Conservation (phyloP, 2,329 filamentous ascomycete genomes). For the Leptosphaerulina australis region DNA sequence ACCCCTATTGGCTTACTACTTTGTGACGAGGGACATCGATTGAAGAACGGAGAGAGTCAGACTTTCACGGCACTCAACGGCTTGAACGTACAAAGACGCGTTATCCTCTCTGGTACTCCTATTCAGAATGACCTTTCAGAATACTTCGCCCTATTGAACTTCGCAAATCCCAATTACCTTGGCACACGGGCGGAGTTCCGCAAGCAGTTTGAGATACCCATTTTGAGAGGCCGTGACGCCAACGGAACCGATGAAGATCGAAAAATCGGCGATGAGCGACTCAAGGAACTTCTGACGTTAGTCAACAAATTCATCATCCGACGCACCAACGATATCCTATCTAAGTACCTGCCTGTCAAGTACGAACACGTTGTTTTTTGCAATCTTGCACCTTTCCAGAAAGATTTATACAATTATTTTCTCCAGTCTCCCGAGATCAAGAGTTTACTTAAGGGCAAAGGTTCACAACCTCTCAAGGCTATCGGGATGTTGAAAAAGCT, state of each 20-base stretch:
- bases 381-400: conserved; percentile 89
- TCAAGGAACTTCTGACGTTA: conserved; percentile 77
- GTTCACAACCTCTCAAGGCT: conserved; percentile 93
- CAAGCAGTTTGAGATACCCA: conserved; percentile 91
- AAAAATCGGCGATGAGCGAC: conserved; percentile 80
- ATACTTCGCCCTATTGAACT: conserved; percentile 94
- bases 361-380: conserved; percentile 99
- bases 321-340: conserved; percentile 95
- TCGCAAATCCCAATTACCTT: conserved; percentile 91
- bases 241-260: conserved; percentile 83
- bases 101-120: conserved; percentile 94
- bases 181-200: conserved; percentile 90
- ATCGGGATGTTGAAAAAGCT: conserved; percentile 98
- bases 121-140: conserved; percentile 99
- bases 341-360: conserved; percentile 96
- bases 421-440: conserved; percentile 95
- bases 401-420: conserved; percentile 95
- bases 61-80: conserved; percentile 91
- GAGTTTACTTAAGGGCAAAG: conserved; percentile 87
- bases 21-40: conserved; percentile 93
- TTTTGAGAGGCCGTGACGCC: conserved; percentile 88
- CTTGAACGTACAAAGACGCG: conserved; percentile 85
- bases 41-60: conserved; percentile 96
- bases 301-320: conserved; percentile 99
- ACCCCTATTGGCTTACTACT: conserved; percentile 90